These are phyloP conservation scores for Flammula alnicola DNA, from an alignment of 1,284 basidiomycete genomes.

Conservation along the genomic window DNA sequence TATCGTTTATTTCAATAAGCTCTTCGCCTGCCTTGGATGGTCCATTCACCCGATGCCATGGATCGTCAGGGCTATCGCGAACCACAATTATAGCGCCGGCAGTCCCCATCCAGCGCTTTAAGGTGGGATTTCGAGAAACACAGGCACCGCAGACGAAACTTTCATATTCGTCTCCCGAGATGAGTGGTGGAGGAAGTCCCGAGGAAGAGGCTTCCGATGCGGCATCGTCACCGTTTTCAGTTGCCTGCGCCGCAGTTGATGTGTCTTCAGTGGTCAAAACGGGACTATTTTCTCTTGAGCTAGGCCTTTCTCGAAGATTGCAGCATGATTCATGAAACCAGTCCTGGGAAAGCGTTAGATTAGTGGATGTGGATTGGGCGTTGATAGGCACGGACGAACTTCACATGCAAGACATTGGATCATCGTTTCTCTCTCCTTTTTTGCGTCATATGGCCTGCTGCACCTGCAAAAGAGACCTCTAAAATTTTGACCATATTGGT, in stretches of 20 bases:
- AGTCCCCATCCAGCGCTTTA: constrained; percentile 68
- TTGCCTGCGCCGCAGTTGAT: constrained; percentile 8
- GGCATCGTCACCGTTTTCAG: constrained; percentile 47
- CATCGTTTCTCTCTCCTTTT: constrained; percentile 78
- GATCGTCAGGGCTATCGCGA: constrained; percentile 44
- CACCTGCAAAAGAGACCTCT: constrained; percentile 72
- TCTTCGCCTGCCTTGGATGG: constrained; percentile 27
- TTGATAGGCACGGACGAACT: constrained; percentile 45
- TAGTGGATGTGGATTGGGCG: neutral
- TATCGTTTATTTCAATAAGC: constrained; percentile 30
- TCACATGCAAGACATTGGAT: constrained; percentile 84
- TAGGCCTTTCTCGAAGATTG: constrained; percentile 69
- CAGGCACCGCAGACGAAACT: constrained; percentile 71
- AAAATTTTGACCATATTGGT: constrained; percentile 77
- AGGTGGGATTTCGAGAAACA: constrained; percentile 54
- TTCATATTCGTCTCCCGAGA: constrained; percentile 71
- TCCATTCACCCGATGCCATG: constrained; percentile 57
- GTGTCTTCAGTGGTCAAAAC: constrained; percentile 28
- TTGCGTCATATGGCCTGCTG: constrained; percentile 67
- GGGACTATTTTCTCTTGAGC: constrained; percentile 50
- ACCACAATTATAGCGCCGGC: constrained; percentile 66
- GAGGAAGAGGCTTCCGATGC: constrained; percentile 65
- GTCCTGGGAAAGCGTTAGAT: constrained; percentile 51
- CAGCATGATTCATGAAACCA: constrained; percentile 89
- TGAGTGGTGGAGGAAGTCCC: constrained; percentile 65